Conservation (phyloP, 2,329 filamentous ascomycete species). For the Tolypocladium amazonense region DNA sequence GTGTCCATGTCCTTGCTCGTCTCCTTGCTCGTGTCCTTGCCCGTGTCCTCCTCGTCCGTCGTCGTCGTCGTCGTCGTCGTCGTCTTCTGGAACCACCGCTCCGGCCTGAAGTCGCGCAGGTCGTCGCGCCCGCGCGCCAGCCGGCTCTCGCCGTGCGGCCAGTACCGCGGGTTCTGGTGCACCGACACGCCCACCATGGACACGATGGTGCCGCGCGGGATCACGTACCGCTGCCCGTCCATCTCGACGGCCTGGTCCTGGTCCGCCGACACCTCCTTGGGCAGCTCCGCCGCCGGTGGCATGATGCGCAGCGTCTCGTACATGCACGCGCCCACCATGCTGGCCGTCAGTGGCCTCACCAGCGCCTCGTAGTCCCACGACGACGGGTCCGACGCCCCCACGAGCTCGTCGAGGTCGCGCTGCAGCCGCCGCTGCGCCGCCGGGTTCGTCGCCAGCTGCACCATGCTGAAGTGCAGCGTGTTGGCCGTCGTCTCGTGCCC, state of each 20-base stretch:
- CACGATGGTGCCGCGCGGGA: constrained; percentile 48
- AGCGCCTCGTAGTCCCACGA: constrained; percentile 63
- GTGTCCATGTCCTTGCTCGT: constrained; percentile 21
- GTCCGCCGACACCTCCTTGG: constrained; percentile 46
- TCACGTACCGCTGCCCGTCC: constrained; percentile 43
- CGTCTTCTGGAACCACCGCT: constrained; percentile 53
- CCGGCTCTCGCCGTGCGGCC: constrained; percentile 44
- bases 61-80: constrained; percentile 4
- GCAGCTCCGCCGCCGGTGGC: constrained; percentile 61
- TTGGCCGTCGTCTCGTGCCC: constrained; percentile 77
- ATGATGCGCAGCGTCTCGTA: constrained; percentile 68
- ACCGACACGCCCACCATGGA: constrained; percentile 43
- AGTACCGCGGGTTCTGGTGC: constrained; percentile 62
- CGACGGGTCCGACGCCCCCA: constrained; percentile 45
- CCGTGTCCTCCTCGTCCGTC: constrained; percentile 13
- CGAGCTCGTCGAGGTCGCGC: constrained; percentile 54
- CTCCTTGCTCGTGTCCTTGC: constrained; percentile 16
- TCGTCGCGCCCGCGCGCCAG: constrained; percentile 37
- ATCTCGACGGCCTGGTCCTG: constrained; percentile 47
- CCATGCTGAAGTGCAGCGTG: constrained; percentile 58
- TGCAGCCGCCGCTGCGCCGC: constrained; percentile 56
- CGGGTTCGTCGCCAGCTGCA: constrained; percentile 57
- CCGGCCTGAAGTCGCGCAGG: constrained; percentile 57
- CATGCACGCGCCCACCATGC: constrained; percentile 64
- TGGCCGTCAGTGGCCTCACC: constrained; percentile 54